Percentiles rank a stretch among this genome's conserved stretches.
These are phyloP conservation scores for Ulmus americana DNA, from an alignment of 331 rosid species.

Conservation along the genomic window DNA sequence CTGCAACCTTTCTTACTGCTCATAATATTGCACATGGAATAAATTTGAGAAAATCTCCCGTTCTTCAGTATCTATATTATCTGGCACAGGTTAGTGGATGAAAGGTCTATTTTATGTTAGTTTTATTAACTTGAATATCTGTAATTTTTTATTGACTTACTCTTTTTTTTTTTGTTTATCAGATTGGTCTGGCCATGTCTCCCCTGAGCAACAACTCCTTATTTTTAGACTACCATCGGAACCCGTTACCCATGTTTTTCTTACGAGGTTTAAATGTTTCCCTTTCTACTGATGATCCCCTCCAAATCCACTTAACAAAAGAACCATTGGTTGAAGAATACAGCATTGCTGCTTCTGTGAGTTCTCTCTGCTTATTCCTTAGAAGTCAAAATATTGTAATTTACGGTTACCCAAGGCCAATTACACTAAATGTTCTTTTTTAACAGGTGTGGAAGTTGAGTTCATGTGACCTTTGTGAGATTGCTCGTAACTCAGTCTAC, in stretches of 20 bases:
- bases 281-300: slow-evolving; percentile 97
- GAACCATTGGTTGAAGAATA: slow-evolving; percentile 98
- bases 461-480: slow-evolving; percentile 93
- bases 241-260: slow-evolving; percentile 86
- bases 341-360: slow-evolving; percentile 96
- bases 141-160: slow-evolving; percentile 20
- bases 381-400: not conserved
- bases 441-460: slow-evolving; percentile 95
- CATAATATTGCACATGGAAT: slow-evolving; percentile 95
- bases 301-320: slow-evolving; percentile 94
- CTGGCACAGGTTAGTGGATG: slow-evolving; percentile 63
- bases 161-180: slow-evolving; percentile 15
- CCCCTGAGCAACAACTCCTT: slow-evolving; percentile 96
- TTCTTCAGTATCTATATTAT: slow-evolving; percentile 89
- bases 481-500: slow-evolving; percentile 95
- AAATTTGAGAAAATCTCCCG: slow-evolving; percentile 92
- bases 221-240: slow-evolving; percentile 92
- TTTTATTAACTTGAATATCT: not conserved
- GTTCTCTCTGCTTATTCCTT: slow-evolving; percentile 28
- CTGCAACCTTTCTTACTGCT: slow-evolving; percentile 80
- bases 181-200: slow-evolving; percentile 99
- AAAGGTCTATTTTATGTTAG: slow-evolving; percentile 4
- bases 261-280: slow-evolving; percentile 90
- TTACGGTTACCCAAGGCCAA: not conserved
- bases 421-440: not conserved